A percentile compares a stretch with the other conserved stretches of the same genome.
Evolutionary conservation across 345 rosid genomes (phyloP).

Genomic region (Salix caprea): DNA sequence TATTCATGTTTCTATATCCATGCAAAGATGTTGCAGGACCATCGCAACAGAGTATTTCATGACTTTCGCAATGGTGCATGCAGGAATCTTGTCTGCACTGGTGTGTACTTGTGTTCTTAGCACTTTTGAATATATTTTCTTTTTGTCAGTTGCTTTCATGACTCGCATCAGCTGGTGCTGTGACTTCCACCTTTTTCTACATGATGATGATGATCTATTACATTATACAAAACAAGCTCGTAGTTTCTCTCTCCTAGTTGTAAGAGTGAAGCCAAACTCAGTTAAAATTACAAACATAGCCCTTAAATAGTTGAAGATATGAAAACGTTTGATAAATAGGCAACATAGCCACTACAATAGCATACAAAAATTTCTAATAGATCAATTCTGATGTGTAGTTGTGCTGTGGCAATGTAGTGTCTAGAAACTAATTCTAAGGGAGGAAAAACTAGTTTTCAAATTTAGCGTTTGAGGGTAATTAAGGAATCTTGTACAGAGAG

Average conservation of each 20-base stretch:
- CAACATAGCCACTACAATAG: neutral
- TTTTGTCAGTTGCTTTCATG: neutral
- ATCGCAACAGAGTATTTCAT: conserved; percentile 98
- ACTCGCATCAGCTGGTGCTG: neutral
- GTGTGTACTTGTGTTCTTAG: conserved; percentile 33
- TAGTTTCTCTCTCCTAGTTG: neutral
- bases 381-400: neutral
- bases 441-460: too few species aligned
- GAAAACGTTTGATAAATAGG: neutral
- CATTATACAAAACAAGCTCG: neutral
- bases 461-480: neutral
- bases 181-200: neutral
- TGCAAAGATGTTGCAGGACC: conserved; percentile 99
- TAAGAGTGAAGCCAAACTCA: neutral
- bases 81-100: conserved; percentile 99
- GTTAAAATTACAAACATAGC: neutral
- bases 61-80: conserved; percentile 99
- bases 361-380: neutral
- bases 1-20: conserved; percentile 98
- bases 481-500: neutral
- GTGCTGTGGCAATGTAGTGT: neutral
- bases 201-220: neutral
- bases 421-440: neutral
- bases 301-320: neutral
- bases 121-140: neutral